Evolutionary conservation across 495 filamentous ascomycete species (phyloP).

Genomic region (Aspergillus haitiensis): DNA sequence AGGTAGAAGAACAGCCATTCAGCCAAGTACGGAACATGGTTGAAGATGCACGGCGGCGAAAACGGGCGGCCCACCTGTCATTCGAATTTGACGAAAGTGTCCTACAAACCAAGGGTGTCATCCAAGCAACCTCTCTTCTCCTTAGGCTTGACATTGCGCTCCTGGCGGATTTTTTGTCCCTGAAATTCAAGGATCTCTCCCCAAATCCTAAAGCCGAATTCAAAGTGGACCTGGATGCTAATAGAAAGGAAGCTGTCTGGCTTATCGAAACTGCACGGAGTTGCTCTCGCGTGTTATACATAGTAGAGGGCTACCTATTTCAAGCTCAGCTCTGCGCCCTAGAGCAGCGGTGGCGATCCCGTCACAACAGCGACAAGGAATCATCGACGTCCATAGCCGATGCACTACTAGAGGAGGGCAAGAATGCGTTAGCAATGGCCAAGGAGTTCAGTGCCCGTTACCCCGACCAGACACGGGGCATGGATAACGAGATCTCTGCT

Average conservation of each 20-base stretch:
- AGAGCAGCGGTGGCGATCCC: constrained; percentile 26
- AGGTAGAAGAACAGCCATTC: constrained; percentile 63
- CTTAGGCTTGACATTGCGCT: constrained; percentile 58
- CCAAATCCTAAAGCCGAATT: constrained; percentile 6
- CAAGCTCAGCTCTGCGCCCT: constrained; percentile 39
- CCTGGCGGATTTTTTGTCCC: constrained; percentile 54
- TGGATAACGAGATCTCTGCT: constrained; percentile 20
- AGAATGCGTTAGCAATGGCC: constrained; percentile 31
- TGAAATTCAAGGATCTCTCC: constrained; percentile 12
- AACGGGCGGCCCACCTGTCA: constrained; percentile 28
- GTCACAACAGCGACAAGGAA: not conserved
- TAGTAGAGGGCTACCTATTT: constrained; percentile 39
- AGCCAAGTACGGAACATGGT: constrained; percentile 58
- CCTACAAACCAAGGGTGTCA: constrained; percentile 49
- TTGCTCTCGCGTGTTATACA: constrained; percentile 21
- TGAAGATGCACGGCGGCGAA: constrained; percentile 48
- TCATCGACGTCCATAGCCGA: constrained; percentile 6
- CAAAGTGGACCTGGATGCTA: constrained; percentile 38
- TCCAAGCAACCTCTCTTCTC: constrained; percentile 53
- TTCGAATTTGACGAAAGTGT: constrained; percentile 50
- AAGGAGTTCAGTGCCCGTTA: constrained; percentile 10
- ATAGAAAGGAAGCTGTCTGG: constrained; percentile 32
- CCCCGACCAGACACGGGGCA: constrained; percentile 12
- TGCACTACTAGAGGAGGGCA: constrained; percentile 27
- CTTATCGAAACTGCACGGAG: constrained; percentile 21